A percentile compares a stretch with the other conserved stretches of the same genome.
phyloP scores from a whole-genome alignment of 352 stramenopile species.

The Chrysophaeum taylorii region DNA sequence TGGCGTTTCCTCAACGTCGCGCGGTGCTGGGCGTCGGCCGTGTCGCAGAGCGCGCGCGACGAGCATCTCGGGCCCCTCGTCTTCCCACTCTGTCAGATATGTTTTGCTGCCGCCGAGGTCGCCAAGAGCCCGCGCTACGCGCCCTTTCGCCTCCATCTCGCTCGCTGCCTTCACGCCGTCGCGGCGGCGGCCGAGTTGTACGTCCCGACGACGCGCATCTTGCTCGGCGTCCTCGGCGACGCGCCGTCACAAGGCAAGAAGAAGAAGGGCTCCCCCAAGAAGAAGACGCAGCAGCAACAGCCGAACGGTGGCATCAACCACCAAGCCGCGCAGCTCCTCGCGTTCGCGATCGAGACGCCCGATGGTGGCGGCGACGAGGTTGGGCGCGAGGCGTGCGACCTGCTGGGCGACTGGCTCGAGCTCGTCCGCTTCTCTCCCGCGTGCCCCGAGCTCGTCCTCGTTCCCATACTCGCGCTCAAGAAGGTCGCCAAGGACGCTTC shows the following conservation, averaged over 20 bases:
- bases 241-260: too few species aligned
- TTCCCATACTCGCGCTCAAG: constrained; percentile 4
- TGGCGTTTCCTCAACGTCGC: constrained; percentile 86
- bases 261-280: constrained; percentile 53
- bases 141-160: constrained; percentile 77
- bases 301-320: too few species aligned
- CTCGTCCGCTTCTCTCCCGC: not conserved
- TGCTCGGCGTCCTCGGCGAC: constrained; percentile 74
- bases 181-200: constrained; percentile 71
- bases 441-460: constrained; percentile 1
- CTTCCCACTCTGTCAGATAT: constrained; percentile 70
- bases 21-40: constrained; percentile 50
- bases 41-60: constrained; percentile 10
- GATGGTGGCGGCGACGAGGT: not conserved
- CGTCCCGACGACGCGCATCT: constrained; percentile 64
- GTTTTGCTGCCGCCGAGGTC: constrained; percentile 36
- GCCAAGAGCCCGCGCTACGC: constrained; percentile 37
- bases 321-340: not conserved
- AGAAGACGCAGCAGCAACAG: constrained; percentile 21
- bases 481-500: not conserved
- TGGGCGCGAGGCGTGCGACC: not conserved
- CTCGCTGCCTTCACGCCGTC: constrained; percentile 73
- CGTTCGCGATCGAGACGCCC: not conserved
- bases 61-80: constrained; percentile 60
- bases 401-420: not conserved